Percentiles rank a stretch among this genome's conserved stretches.
phyloP scores from a whole-genome alignment of 495 filamentous ascomycete genomes.

The Aspergillus egyptiacus region DNA sequence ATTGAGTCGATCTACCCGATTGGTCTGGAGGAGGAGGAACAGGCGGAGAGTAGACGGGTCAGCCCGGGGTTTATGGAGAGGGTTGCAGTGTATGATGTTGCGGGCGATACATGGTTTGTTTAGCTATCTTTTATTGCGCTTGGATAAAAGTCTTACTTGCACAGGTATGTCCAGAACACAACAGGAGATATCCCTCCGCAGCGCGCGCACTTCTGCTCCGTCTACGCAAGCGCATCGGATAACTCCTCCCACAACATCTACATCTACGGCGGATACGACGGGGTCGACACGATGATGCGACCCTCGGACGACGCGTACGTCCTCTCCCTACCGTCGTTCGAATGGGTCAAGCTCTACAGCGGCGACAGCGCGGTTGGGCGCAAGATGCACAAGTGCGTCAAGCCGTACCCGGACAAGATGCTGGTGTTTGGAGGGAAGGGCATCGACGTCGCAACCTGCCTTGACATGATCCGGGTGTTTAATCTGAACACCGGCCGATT shows the following conservation, averaged over 20 bases:
- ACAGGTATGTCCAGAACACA: slow-evolving; percentile 55
- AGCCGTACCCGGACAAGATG: slow-evolving; percentile 69
- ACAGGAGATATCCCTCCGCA: slow-evolving; percentile 46
- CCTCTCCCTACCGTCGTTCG: slow-evolving; percentile 68
- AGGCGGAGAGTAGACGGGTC: slow-evolving; percentile 38
- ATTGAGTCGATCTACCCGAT: slow-evolving; percentile 23
- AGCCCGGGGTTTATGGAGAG: slow-evolving; percentile 58
- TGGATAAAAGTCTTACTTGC: not conserved
- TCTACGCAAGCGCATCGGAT: slow-evolving; percentile 56
- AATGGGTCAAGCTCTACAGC: slow-evolving; percentile 58
- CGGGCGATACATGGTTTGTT: slow-evolving; percentile 41
- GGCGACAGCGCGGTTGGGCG: slow-evolving; percentile 41
- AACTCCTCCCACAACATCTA: slow-evolving; percentile 64
- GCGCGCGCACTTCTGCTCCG: slow-evolving; percentile 59
- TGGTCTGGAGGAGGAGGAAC: slow-evolving; percentile 28
- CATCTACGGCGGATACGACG: slow-evolving; percentile 66
- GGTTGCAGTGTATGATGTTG: slow-evolving; percentile 66
- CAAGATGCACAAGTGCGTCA: slow-evolving; percentile 58
- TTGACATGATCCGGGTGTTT: slow-evolving; percentile 55
- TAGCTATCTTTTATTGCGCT: too few species aligned
- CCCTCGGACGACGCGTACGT: slow-evolving; percentile 66
- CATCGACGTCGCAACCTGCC: slow-evolving; percentile 31
- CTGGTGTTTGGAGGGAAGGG: slow-evolving; percentile 56
- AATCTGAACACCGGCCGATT: slow-evolving; percentile 57
- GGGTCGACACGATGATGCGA: slow-evolving; percentile 26